phyloP scores from a whole-genome alignment of 2,329 filamentous ascomycete species.

The Aureobasidium zeae region DNA sequence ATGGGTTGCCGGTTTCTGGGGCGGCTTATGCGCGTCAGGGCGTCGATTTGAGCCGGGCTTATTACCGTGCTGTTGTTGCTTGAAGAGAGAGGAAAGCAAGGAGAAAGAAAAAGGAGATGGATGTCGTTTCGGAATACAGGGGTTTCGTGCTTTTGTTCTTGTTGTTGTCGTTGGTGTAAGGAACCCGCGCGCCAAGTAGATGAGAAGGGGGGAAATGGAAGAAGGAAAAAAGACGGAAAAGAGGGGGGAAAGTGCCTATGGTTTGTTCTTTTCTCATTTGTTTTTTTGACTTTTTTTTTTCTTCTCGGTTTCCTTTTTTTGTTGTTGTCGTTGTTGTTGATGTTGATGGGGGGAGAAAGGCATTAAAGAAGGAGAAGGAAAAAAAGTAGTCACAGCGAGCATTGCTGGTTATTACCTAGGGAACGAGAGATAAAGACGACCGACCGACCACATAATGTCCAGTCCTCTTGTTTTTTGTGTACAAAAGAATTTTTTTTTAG shows the following conservation, averaged over 20 bases:
- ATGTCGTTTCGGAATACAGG: no score
- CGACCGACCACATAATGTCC: no score
- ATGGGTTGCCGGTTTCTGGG: slow-evolving; percentile 16
- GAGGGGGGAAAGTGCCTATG: background rate
- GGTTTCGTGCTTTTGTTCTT: no score
- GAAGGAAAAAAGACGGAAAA: background rate
- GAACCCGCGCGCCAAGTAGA: no score
- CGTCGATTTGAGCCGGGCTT: slow-evolving; percentile 12
- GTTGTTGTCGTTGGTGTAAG: no score
- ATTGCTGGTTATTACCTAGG: background rate
- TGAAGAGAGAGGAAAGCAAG: background rate
- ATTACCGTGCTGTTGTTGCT: slow-evolving; percentile 13
- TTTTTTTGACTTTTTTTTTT: no score
- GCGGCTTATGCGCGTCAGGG: slow-evolving; percentile 17
- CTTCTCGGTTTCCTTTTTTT: no score
- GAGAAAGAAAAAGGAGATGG: background rate
- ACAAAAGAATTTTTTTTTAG: no score
- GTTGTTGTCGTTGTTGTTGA: no score
- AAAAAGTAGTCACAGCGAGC: background rate
- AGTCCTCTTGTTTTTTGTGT: no score
- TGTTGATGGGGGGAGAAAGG: background rate
- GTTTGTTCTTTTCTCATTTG: background rate
- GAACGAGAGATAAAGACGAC: no score
- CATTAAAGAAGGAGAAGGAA: background rate
- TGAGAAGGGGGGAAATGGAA: no score